These are phyloP conservation scores for Marchantia paleacea DNA, from an alignment of 225 moss, liverwort and hornwort species.

Conservation along the genomic window DNA sequence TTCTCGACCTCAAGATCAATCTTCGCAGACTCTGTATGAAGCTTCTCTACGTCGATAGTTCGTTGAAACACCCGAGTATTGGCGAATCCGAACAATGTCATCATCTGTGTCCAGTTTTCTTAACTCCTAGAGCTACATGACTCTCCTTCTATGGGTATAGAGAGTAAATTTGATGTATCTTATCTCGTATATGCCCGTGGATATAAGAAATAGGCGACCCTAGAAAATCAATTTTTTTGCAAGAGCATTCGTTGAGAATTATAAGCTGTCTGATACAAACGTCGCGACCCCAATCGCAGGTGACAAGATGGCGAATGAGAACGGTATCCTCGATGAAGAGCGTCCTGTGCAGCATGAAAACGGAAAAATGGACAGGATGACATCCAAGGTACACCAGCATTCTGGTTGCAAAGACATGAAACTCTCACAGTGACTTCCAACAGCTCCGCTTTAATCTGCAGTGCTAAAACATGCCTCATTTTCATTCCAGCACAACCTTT, in stretches of 20 bases:
- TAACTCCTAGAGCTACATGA: background rate
- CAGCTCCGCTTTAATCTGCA: background rate
- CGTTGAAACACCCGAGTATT: background rate
- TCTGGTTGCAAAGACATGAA: background rate
- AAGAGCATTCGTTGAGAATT: background rate
- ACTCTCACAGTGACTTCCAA: background rate
- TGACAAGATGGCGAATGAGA: constrained; percentile 1
- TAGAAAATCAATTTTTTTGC: background rate
- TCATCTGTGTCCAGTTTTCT: background rate
- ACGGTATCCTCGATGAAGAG: constrained; percentile 4
- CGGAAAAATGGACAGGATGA: background rate
- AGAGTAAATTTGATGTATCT: background rate
- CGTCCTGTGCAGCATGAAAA: background rate
- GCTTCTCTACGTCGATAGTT: background rate
- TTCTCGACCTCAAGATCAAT: background rate
- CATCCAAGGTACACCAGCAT: background rate
- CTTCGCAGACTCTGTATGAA: background rate
- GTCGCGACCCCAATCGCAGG: background rate
- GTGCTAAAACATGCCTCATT: background rate
- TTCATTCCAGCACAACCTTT: background rate
- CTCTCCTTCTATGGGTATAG: background rate
- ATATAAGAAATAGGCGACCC: background rate
- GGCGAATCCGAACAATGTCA: background rate
- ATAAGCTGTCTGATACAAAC: background rate
- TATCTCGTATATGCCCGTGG: background rate